phyloP scores from a whole-genome alignment of 352 stramenopile species.

The Elongisporangium anandrum region DNA sequence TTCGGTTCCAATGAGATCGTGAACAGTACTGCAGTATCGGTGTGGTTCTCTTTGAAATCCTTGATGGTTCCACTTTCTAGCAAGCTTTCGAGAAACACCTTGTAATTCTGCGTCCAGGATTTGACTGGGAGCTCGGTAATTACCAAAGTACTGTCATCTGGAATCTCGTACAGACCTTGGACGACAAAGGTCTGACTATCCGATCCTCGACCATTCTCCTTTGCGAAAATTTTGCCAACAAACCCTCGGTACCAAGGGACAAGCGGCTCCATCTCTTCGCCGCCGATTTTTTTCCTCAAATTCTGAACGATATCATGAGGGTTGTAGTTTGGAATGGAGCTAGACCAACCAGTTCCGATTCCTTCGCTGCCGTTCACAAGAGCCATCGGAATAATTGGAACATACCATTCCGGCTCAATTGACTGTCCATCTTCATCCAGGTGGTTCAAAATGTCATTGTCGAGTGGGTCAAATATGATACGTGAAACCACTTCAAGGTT shows the following conservation, averaged over 20 bases:
- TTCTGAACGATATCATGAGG: conserved; percentile 86
- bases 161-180: conserved; percentile 78
- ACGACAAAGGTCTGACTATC: conserved; percentile 78
- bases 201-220: conserved; percentile 37
- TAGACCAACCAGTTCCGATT: conserved; percentile 97
- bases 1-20: conserved; percentile 80
- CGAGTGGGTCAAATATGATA: conserved; percentile 82
- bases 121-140: conserved; percentile 97
- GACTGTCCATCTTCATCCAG: conserved; percentile 90
- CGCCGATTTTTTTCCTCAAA: conserved; percentile 60
- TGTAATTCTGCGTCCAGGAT: conserved; percentile 96
- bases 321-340: conserved; percentile 91
- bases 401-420: conserved; percentile 92
- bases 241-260: conserved; percentile 93
- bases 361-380: conserved; percentile 96
- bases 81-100: conserved; percentile 91
- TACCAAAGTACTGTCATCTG: conserved; percentile 86
- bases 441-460: conserved; percentile 90
- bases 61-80: conserved; percentile 85
- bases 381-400: conserved; percentile 96
- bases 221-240: conserved; percentile 82
- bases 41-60: conserved; percentile 93
- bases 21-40: conserved; percentile 91
- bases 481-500: conserved; percentile 86
- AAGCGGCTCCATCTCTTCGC: conserved; percentile 51